Conservation (phyloP, 2,329 filamentous ascomycete genomes). For the Tolypocladium nubicola region DNA sequence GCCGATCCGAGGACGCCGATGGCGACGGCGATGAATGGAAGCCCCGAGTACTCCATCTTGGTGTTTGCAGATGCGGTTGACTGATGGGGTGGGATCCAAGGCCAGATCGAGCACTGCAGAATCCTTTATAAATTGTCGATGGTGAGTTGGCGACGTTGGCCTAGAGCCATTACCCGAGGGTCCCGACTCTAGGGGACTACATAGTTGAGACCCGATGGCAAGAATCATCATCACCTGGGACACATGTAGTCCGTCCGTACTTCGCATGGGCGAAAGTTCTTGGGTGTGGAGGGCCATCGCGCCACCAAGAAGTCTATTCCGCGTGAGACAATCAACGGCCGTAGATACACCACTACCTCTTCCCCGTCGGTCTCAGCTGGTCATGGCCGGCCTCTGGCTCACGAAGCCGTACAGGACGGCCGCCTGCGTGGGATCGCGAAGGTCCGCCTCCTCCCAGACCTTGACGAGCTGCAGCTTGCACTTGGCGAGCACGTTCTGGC, state of each 20-base stretch:
- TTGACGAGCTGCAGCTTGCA: slow-evolving; percentile 39
- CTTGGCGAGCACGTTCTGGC: slow-evolving; percentile 39
- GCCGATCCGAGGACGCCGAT: slow-evolving; percentile 27
- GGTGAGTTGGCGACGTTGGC: background rate
- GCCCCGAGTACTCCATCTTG: slow-evolving; percentile 14
- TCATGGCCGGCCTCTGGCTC: background rate
- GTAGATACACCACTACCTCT: background rate
- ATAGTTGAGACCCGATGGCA: background rate
- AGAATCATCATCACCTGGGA: background rate
- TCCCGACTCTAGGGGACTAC: background rate
- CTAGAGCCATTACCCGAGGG: background rate
- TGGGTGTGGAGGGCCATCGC: background rate
- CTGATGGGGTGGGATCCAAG: background rate
- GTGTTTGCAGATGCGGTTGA: background rate
- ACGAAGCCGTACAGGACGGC: slow-evolving; percentile 14
- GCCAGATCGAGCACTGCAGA: background rate
- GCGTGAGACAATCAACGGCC: background rate
- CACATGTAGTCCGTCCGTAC: background rate
- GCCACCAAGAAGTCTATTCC: background rate
- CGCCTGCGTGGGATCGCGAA: slow-evolving; percentile 5
- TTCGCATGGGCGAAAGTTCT: background rate
- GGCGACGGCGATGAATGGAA: slow-evolving; percentile 22
- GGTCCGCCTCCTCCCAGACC: slow-evolving; percentile 22
- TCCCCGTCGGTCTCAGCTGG: background rate
- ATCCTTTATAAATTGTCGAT: background rate